Evolutionary conservation across 129 eudicot species (phyloP), one percentile per base, ranked within the genome.

Genomic region (Arctium minus): DNA sequence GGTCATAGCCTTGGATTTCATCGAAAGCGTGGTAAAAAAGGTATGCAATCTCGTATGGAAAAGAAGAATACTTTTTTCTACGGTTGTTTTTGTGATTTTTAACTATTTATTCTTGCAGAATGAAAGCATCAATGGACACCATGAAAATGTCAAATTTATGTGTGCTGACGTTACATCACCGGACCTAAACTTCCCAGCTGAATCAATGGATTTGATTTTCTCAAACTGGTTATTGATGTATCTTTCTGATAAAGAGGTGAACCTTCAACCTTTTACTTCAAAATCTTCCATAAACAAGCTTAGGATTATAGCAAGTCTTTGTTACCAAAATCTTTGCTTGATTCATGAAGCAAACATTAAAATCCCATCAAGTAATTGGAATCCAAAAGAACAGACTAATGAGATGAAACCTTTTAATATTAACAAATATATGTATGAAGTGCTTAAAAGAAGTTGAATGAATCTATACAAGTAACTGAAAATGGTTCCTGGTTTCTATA

Each of bases 161-260:
- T 93, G 99, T 83, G 98, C 96, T 86, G 99, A 96, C 87, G 98
- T 92, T 78, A 90, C 98, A 6, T 93, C 98, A n/a, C 91, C 93
- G 0, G 88, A 90, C 81, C 86, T 96, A 75, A 84, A 85, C 74
- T 84, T 96, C 82, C 74, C 97, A 77, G 85, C 79, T 33, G 92
- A 87, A 74, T 93, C 99, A 13, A 8, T 92, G 27, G 99, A 96
- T 84, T 72, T 96, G 86, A 88, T 96, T 39, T 93, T 96, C 78
- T 92, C 97, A 35, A 93, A 96, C 88, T 88, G 92, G 94, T 84
- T 96, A 48, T 83, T 96, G 85, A 96, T 91, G 94, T 92, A 93
- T 86, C 99, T 93, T 77, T 93, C 99, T 36, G 98, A 96, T 79
- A 64, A 88, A 82, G 98, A 93, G 97, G 99, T 96, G 70, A 72